Evolutionary conservation across 2,329 filamentous ascomycete genomes (phyloP).

Genomic region (Apiospora arundinis): DNA sequence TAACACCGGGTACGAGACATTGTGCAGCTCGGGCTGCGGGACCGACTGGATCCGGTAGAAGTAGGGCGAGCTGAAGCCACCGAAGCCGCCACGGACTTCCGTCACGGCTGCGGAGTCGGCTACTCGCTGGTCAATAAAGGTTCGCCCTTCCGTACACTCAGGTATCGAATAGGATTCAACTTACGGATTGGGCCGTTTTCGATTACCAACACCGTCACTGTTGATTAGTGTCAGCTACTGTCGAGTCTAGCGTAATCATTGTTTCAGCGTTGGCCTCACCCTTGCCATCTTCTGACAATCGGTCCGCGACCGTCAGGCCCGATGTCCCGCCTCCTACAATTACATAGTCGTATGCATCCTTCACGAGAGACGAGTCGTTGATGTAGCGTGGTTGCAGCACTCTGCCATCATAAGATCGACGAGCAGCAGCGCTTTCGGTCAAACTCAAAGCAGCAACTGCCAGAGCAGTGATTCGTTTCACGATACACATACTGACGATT

Average conservation of each 20-base stretch:
- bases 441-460: neutral
- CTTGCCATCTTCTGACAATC: constrained; percentile 27
- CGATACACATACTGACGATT: too few relatives aligned
- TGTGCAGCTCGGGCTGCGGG: constrained; percentile 31
- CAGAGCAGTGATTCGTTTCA: neutral
- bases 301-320: constrained; percentile 30
- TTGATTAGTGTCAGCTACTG: neutral
- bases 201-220: constrained; percentile 28
- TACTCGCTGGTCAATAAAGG: neutral
- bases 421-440: neutral
- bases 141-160: neutral
- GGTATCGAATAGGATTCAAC: neutral
- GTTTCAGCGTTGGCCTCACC: too few relatives aligned
- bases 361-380: neutral
- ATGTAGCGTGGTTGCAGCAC: neutral
- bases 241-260: too few relatives aligned
- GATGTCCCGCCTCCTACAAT: constrained; percentile 30
- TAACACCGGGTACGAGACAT: constrained; percentile 32
- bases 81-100: constrained; percentile 9
- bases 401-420: neutral
- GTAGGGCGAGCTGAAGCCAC: constrained; percentile 6
- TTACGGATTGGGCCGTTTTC: constrained; percentile 22
- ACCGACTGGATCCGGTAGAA: constrained; percentile 26
- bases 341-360: constrained; percentile 31
- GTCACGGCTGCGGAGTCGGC: neutral